Conservation (phyloP, 1,284 basidiomycete species). For the Rhodotorula sp. region DNA sequence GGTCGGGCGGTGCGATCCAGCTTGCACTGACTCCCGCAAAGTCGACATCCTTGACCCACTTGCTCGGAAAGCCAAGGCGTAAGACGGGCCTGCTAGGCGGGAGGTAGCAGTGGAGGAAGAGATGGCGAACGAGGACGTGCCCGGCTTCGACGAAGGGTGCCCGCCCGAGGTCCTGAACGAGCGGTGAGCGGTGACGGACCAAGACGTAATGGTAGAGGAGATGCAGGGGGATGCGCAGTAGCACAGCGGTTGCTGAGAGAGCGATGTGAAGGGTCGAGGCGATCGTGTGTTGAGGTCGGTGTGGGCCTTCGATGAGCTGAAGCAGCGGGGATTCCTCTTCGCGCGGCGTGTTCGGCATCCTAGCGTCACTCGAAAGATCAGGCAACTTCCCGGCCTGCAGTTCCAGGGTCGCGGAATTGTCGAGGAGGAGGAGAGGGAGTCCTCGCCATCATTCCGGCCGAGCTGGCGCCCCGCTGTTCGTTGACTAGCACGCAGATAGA, state of each 20-base stretch:
- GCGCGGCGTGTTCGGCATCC: too few species aligned
- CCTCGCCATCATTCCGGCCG: too few species aligned
- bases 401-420: too few species aligned
- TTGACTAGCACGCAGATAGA: too few species aligned
- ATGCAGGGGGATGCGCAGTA: slow-evolving; percentile 17
- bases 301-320: background rate
- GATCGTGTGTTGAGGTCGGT: background rate
- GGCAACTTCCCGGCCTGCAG: too few species aligned
- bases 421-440: too few species aligned
- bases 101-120: background rate
- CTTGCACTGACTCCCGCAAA: slow-evolving; percentile 3
- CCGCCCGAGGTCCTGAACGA: slow-evolving; percentile 16
- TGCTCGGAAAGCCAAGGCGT: background rate
- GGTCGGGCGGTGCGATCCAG: slow-evolving; percentile 25
- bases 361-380: too few species aligned
- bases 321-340: background rate
- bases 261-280: slow-evolving; percentile 11
- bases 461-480: too few species aligned
- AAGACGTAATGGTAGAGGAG: slow-evolving; percentile 23
- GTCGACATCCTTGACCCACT: slow-evolving; percentile 12
- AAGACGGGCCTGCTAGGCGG: background rate
- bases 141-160: background rate
- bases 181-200: slow-evolving; percentile 7
- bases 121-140: background rate
- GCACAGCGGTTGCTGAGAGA: slow-evolving; percentile 11